Evolutionary conservation across 1,284 basidiomycete species (phyloP).

Genomic region (Microbotryum silenes-acaulis): DNA sequence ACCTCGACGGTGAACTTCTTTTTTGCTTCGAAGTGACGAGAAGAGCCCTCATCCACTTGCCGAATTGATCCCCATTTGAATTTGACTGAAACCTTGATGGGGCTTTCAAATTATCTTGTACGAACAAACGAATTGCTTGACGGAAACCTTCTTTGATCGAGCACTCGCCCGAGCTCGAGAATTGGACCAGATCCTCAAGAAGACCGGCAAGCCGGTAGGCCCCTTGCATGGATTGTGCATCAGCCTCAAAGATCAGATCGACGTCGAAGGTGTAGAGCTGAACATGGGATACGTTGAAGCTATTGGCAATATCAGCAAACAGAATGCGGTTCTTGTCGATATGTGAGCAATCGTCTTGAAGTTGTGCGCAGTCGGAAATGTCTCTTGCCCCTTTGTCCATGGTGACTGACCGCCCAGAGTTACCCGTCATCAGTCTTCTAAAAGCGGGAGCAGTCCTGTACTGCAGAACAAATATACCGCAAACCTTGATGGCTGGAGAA

Average conservation of each 20-base stretch:
- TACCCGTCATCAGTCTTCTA: neutral
- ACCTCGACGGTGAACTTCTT: too few relatives aligned
- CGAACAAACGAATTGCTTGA: slow-evolving; percentile 56
- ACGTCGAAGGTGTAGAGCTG: slow-evolving; percentile 27
- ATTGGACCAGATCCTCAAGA: slow-evolving; percentile 52
- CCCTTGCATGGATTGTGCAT: slow-evolving; percentile 48
- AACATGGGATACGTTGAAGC: slow-evolving; percentile 57
- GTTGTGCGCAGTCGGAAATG: slow-evolving; percentile 29
- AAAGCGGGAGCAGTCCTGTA: slow-evolving; percentile 14
- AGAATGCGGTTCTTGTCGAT: slow-evolving; percentile 54
- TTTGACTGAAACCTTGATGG: too few relatives aligned
- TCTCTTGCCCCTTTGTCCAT: slow-evolving; percentile 45
- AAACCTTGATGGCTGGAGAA: slow-evolving; percentile 38
- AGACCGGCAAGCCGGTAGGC: slow-evolving; percentile 43
- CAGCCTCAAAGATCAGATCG: slow-evolving; percentile 51
- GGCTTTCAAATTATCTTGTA: too few relatives aligned
- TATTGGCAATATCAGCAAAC: slow-evolving; percentile 52
- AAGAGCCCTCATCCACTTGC: too few relatives aligned
- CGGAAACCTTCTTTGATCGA: slow-evolving; percentile 58
- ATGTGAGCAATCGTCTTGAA: slow-evolving; percentile 12
- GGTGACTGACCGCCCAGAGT: neutral
- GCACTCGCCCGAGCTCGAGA: slow-evolving; percentile 53
- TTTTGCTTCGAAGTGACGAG: too few relatives aligned
- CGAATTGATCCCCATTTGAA: too few relatives aligned
- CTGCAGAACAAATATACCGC: slow-evolving; percentile 26